Percentiles rank a stretch among this genome's conserved stretches.
These are phyloP conservation scores for Dacryopinax spathularia DNA, from an alignment of 768 basidiomycete genomes.

Conservation along the genomic window DNA sequence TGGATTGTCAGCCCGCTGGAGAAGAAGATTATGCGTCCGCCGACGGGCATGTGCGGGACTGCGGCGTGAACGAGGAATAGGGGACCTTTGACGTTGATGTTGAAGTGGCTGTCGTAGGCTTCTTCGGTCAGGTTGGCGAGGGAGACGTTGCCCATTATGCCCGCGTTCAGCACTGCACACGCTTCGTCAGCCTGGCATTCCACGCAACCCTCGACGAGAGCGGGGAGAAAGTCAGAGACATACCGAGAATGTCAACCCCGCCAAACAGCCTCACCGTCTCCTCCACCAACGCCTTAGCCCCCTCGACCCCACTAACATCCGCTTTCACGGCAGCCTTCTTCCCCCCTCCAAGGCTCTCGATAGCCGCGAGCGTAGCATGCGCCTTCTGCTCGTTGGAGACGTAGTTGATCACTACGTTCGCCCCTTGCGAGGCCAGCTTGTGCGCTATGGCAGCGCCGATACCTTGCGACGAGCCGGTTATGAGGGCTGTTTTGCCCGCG, in stretches of 20 bases:
- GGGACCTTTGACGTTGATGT: constrained; percentile 46
- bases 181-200: background rate
- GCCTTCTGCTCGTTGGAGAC: constrained; percentile 30
- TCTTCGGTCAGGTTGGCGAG: constrained; percentile 39
- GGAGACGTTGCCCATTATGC: constrained; percentile 38
- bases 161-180: constrained; percentile 37
- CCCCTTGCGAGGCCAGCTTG: constrained; percentile 41
- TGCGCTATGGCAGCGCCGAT: constrained; percentile 45
- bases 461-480: constrained; percentile 46
- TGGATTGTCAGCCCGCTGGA: constrained; percentile 36
- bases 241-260: constrained; percentile 36
- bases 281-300: constrained; percentile 34
- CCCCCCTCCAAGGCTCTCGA: constrained; percentile 31
- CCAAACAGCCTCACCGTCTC: constrained; percentile 38
- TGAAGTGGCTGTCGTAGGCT: constrained; percentile 38
- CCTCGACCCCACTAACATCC: constrained; percentile 37
- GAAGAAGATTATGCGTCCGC: constrained; percentile 45
- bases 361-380: constrained; percentile 33
- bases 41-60: constrained; percentile 29
- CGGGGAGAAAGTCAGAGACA: background rate
- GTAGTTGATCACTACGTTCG: constrained; percentile 46
- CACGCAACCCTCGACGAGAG: background rate
- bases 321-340: constrained; percentile 39
- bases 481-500: constrained; percentile 39
- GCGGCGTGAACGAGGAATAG: constrained; percentile 41